phyloP scores from a whole-genome alignment of 2,329 filamentous ascomycete genomes.

The Thermoascus crustaceus region DNA sequence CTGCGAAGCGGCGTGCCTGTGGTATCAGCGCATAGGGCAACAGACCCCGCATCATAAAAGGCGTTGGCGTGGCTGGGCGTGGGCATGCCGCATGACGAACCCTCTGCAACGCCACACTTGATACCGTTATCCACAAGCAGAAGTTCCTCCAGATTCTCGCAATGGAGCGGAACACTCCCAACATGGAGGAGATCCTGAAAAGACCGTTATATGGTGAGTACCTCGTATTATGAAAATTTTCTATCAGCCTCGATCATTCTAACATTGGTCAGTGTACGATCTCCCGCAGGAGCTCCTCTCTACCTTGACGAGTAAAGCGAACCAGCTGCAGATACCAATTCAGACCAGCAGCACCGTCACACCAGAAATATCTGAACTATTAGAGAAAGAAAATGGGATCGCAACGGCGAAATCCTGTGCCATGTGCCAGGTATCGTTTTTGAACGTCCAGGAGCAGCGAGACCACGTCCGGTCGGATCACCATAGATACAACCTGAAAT shows the following conservation, averaged over 20 bases:
- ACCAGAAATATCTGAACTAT: conserved; percentile 21
- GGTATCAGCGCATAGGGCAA: no score
- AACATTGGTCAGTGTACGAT: conserved; percentile 60
- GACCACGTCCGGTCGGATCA: conserved; percentile 82
- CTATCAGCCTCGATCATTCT: conserved; percentile 1
- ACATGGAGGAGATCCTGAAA: conserved; percentile 35
- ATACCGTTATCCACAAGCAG: neutral
- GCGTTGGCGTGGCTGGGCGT: no score
- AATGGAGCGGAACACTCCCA: conserved; percentile 9
- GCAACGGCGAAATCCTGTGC: conserved; percentile 64
- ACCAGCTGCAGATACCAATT: conserved; percentile 24
- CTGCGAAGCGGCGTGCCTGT: no score
- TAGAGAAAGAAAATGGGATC: conserved; percentile 34
- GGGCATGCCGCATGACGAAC: no score
- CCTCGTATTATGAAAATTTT: neutral
- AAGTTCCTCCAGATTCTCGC: neutral
- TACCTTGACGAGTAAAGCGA: conserved; percentile 54
- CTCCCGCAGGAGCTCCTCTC: conserved; percentile 65
- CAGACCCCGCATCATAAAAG: no score
- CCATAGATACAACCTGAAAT: conserved; percentile 90
- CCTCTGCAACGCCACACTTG: neutral
- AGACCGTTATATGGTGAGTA: conserved; percentile 43
- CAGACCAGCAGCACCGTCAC: conserved; percentile 15
- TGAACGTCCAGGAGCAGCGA: conserved; percentile 69
- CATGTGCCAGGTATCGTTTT: conserved; percentile 66